Percentiles rank a stretch among this genome's conserved stretches.
Evolutionary conservation across 1,284 basidiomycete genomes (phyloP).

Genomic region (Mrakiaceae sp.): DNA sequence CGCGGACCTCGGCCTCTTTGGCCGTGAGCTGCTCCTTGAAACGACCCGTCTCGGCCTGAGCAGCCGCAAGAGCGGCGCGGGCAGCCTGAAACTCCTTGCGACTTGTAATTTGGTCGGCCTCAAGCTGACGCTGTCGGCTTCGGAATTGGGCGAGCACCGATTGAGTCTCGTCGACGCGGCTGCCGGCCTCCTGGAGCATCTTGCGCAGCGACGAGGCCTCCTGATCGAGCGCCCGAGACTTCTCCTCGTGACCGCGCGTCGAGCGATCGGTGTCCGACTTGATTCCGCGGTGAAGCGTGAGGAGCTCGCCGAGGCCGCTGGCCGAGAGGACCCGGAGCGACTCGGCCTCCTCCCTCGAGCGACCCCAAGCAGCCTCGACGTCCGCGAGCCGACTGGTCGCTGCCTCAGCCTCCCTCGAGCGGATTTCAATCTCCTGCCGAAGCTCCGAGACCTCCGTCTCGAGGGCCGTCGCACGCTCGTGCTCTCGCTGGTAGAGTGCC

Average conservation of each 20-base stretch:
- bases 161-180: conserved; percentile 57
- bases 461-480: conserved; percentile 53
- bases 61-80: conserved; percentile 60
- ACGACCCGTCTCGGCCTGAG: conserved; percentile 58
- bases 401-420: conserved; percentile 59
- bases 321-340: conserved; percentile 71
- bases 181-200: conserved; percentile 64
- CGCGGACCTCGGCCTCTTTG: conserved; percentile 58
- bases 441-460: conserved; percentile 66
- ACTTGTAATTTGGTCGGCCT: conserved; percentile 56
- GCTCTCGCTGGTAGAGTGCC: conserved; percentile 54
- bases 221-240: conserved; percentile 63
- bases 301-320: conserved; percentile 66
- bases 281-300: conserved; percentile 70
- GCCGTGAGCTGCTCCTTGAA: conserved; percentile 56
- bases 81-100: conserved; percentile 68
- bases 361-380: conserved; percentile 73
- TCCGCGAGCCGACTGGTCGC: conserved; percentile 54
- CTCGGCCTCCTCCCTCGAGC: conserved; percentile 81
- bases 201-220: conserved; percentile 61
- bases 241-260: conserved; percentile 62
- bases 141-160: conserved; percentile 59
- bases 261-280: conserved; percentile 65
- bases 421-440: conserved; percentile 62
- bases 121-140: conserved; percentile 51